These are phyloP conservation scores for Blastobotrys persicus DNA, from an alignment of 1,139 yeast genomes.

Conservation along the genomic window DNA sequence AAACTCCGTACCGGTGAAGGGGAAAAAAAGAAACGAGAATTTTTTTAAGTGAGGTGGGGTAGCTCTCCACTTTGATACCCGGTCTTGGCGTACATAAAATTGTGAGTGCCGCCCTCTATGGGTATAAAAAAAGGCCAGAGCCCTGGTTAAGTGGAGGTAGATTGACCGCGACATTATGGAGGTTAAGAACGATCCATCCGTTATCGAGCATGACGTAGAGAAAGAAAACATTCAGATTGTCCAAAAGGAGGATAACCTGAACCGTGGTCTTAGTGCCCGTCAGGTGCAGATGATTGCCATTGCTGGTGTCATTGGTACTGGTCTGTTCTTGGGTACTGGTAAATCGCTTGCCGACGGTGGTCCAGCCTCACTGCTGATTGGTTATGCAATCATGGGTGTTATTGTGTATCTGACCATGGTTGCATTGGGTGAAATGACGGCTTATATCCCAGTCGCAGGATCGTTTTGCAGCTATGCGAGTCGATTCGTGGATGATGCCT, in stretches of 20 bases:
- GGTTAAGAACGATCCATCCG: not conserved
- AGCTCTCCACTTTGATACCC: not conserved
- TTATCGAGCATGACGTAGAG: not conserved
- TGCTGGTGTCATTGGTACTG: slow-evolving; percentile 52
- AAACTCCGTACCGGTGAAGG: not conserved
- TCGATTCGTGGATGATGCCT: slow-evolving; percentile 58
- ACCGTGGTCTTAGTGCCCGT: slow-evolving; percentile 48
- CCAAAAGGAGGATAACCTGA: slow-evolving; percentile 29
- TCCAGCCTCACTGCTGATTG: slow-evolving; percentile 50
- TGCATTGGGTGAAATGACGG: slow-evolving; percentile 63
- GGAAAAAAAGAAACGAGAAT: not conserved
- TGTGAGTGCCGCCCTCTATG: not conserved
- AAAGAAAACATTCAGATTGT: slow-evolving; percentile 9
- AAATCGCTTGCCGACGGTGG: slow-evolving; percentile 54
- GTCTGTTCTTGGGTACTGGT: slow-evolving; percentile 55
- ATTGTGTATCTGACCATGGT: slow-evolving; percentile 57
- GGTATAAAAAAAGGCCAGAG: not conserved
- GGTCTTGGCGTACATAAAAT: not conserved
- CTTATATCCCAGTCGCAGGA: slow-evolving; percentile 58
- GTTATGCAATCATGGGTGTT: slow-evolving; percentile 49
- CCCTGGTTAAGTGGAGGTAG: no score
- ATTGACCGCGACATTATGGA: not conserved
- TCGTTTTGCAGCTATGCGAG: slow-evolving; percentile 60
- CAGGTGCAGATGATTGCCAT: slow-evolving; percentile 47
- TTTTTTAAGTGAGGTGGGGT: no score